Conservation (phyloP, 2,329 filamentous ascomycete species). For the Kalmusia sp. region DNA sequence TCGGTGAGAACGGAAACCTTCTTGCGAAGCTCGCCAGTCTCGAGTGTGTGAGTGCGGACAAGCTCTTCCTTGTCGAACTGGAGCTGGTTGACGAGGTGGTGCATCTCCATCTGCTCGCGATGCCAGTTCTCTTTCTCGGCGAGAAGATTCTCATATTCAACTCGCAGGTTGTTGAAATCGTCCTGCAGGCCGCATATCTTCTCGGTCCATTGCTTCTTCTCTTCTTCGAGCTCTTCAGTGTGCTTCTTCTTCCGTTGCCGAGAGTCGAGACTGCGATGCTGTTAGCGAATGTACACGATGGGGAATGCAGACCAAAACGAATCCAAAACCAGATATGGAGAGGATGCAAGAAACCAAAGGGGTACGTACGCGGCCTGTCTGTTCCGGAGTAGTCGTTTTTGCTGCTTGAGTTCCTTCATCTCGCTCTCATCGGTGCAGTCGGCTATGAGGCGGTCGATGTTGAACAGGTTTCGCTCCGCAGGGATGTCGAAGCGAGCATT, state of each 20-base stretch:
- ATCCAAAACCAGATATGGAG: constrained; percentile 28
- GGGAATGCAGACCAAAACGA: constrained; percentile 37
- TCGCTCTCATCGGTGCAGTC: constrained; percentile 89
- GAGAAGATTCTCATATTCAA: constrained; percentile 61
- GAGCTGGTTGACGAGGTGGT: constrained; percentile 77
- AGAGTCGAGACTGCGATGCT: constrained; percentile 78
- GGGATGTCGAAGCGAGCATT: constrained; percentile 98
- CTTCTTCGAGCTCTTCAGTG: constrained; percentile 93
- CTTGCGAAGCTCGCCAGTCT: constrained; percentile 90
- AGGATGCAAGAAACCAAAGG: constrained; percentile 28
- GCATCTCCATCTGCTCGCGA: constrained; percentile 75
- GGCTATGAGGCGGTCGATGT: constrained; percentile 91
- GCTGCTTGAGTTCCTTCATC: constrained; percentile 98
- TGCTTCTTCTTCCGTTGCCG: constrained; percentile 98
- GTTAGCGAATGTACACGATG: constrained; percentile 46
- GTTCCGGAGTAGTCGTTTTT: constrained; percentile 93
- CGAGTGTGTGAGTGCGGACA: constrained; percentile 84
- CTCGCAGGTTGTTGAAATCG: constrained; percentile 71
- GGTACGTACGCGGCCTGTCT: constrained; percentile 86
- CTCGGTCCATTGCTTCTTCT: constrained; percentile 89
- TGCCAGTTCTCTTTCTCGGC: constrained; percentile 70
- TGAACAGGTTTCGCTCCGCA: constrained; percentile 87
- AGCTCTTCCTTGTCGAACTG: constrained; percentile 91
- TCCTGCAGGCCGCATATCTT: constrained; percentile 82
- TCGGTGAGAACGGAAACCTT: constrained; percentile 84